A percentile compares a stretch with the other conserved stretches of the same genome.
These are phyloP conservation scores for Curvularia eragrostidis DNA, from an alignment of 2,329 filamentous ascomycete genomes.

Conservation along the genomic window DNA sequence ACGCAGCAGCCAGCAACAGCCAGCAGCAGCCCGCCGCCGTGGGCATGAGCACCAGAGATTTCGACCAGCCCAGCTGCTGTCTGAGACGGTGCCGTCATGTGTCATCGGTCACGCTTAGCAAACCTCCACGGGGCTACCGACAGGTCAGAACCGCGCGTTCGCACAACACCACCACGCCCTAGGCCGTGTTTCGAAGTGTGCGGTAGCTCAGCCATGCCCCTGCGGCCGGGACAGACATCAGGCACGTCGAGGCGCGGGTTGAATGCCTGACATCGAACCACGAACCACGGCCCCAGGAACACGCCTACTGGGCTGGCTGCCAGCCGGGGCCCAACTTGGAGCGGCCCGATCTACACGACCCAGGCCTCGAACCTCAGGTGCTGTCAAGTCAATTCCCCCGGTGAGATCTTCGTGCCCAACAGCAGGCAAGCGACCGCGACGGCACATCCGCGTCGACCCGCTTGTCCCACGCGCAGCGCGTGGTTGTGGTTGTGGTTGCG, in stretches of 20 bases:
- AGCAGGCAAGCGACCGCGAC: conserved; percentile 10
- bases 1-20: conserved; percentile 18
- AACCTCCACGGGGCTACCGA: neutral
- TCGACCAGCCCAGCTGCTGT: neutral
- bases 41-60: conserved; percentile 1
- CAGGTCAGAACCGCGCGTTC: neutral
- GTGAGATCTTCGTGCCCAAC: conserved; percentile 23
- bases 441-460: conserved; percentile 29
- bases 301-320: neutral
- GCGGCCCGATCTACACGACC: conserved; percentile 20
- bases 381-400: conserved; percentile 5
- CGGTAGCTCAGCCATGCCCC: conserved; percentile 1
- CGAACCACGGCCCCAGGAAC: conserved; percentile 20
- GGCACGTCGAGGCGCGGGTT: conserved; percentile 16
- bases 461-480: conserved; percentile 9
- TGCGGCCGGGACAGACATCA: conserved; percentile 1
- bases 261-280: conserved; percentile 22
- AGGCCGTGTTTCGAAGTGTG: neutral
- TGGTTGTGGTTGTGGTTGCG: too few relatives aligned
- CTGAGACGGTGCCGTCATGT: conserved; percentile 11
- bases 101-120: conserved; percentile 15
- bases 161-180: neutral
- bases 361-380: conserved; percentile 24
- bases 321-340: conserved; percentile 12
- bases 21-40: neutral